Evolutionary conservation across 108 stramenopile species (phyloP), one percentile per base, ranked within the genome.

Genomic region (Bacterosira constricta): DNA sequence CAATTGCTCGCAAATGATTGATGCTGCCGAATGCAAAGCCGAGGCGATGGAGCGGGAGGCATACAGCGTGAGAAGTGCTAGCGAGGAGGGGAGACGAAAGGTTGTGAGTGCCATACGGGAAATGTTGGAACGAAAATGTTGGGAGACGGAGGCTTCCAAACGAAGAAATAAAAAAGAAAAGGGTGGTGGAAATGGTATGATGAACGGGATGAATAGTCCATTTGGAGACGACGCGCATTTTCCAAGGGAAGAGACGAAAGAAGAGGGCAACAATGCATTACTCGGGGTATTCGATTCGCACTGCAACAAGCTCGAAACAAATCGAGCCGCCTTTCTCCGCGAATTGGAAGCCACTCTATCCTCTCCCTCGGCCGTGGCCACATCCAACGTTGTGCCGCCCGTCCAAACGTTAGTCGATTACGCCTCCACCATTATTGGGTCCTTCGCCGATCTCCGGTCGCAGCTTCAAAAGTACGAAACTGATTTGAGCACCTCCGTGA

Each of bases 41-140:
- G 86, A 82, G 26, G 79, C 80, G 32, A 78, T 85, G 54, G 84
- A 87, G 44, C 86, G 84, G 47, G 89, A 94, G 64, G 69, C 87
- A 12, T 94, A 94, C 54, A 55, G 76, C 1, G 87, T 91, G 4
- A 61, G 93, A 42, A 79, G 82, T 69, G 63, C 77, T 54, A 70
- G 79, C 62, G 90, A 94, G 80, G 88, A 91, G 35, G 75, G 71
- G 13, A 73, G 90, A 18, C 79, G 89, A 50, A 80, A 71, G 39
- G 81, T 86, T 13, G 75, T 87, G 60, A 56, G 62, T n/a, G 45
- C 88, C 37, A 77, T 91, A 23, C 60, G 84, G 45, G 93, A 94
- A 36, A 66, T 81, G 9, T 69, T 91, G 75, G 86, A 89, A 39
- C 55, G 82, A 4, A 69, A 57, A 12, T 74, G 73, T 31, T 77